A percentile compares a stretch with the other conserved stretches of the same genome.
These are phyloP conservation scores for Anthoceros angustus DNA, from an alignment of 225 moss, liverwort and hornwort genomes.

Conservation along the genomic window DNA sequence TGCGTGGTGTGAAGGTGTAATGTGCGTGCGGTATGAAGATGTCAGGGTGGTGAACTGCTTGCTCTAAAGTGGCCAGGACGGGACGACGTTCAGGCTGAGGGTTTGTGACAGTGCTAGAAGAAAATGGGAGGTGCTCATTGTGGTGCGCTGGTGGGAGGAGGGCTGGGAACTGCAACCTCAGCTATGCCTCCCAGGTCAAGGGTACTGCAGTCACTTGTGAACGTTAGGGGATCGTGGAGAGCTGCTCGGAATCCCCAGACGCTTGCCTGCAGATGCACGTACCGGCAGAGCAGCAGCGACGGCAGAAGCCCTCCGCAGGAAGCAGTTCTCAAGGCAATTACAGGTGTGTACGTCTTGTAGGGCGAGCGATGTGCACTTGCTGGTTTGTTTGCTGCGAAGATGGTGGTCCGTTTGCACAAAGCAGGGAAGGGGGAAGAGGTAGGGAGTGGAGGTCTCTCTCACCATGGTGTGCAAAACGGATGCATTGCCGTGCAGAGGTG, in stretches of 20 bases:
- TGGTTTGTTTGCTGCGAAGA: background rate
- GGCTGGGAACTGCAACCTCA: background rate
- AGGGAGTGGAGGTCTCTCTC: too few species aligned
- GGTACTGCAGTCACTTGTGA: background rate
- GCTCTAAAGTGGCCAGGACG: too few species aligned
- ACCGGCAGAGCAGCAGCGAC: constrained; percentile 3
- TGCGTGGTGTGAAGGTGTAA: too few species aligned
- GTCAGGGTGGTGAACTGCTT: too few species aligned
- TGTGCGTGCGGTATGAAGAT: too few species aligned
- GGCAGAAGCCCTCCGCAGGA: constrained; percentile 31
- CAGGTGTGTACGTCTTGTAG: constrained; percentile 4
- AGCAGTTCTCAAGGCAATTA: constrained; percentile 40
- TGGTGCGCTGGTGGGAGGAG: background rate
- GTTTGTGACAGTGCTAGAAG: background rate
- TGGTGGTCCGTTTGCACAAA: background rate
- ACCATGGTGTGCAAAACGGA: too few species aligned
- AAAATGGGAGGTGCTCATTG: background rate
- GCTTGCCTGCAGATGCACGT: background rate
- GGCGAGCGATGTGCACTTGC: background rate
- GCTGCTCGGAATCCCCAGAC: background rate
- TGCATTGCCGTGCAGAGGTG: constrained; percentile 14
- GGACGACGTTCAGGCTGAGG: background rate
- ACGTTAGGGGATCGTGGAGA: background rate
- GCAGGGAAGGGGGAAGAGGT: background rate
- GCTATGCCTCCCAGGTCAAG: background rate